phyloP scores from a whole-genome alignment of 306 rosid genomes.

The Lathyrus sativus region DNA sequence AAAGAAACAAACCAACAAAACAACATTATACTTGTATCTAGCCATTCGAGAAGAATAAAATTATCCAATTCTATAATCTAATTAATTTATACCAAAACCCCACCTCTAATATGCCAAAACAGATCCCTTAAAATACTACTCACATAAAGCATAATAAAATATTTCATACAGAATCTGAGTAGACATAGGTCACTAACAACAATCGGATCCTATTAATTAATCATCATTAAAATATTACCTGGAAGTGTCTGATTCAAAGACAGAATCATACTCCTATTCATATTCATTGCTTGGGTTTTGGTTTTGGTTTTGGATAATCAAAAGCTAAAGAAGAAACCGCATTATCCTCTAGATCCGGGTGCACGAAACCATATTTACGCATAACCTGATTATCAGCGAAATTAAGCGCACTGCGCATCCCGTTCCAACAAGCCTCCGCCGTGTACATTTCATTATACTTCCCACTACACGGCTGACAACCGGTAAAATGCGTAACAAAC shows the following conservation, averaged over 20 bases:
- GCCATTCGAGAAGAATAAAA: constrained; percentile 38
- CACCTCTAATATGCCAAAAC: constrained; percentile 4
- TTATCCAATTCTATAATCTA: background rate
- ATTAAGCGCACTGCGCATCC: constrained; percentile 64
- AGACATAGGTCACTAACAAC: constrained; percentile 13
- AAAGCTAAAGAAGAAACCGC: constrained; percentile 53
- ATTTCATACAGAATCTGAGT: constrained; percentile 33
- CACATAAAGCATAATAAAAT: background rate
- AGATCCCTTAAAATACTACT: constrained; percentile 8
- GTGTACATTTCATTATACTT: constrained; percentile 60
- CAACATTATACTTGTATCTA: constrained; percentile 29
- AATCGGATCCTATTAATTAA: constrained; percentile 11
- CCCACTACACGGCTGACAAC: constrained; percentile 95
- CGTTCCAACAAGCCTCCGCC: constrained; percentile 68
- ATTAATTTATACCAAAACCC: background rate
- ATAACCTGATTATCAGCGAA: constrained; percentile 90
- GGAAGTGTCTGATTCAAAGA: background rate
- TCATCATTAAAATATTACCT: constrained; percentile 26
- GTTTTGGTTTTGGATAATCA: constrained; percentile 50
- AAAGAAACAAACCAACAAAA: constrained; percentile 33
- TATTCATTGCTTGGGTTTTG: background rate
- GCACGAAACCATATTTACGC: constrained; percentile 61
- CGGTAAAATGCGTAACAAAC: constrained; percentile 82
- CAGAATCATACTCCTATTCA: background rate
- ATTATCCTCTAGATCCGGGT: constrained; percentile 43